Evolutionary conservation across 106 monocot genomes (phyloP), one percentile per base, ranked within the genome.

Genomic region (Alisma plantagoaquatica): DNA sequence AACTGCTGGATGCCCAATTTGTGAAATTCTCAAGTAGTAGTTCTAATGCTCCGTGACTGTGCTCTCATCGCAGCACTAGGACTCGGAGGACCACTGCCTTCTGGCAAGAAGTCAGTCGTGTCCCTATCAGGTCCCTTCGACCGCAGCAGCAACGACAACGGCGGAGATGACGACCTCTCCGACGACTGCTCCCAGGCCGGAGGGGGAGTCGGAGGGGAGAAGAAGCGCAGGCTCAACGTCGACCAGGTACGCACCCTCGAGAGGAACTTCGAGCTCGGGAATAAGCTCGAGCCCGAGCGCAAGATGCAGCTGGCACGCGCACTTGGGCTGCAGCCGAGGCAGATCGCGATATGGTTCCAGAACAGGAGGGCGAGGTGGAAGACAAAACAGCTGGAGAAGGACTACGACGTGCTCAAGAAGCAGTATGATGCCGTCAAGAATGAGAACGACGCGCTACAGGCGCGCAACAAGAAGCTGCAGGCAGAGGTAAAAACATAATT

Each of bases 281-380:
- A 85, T 60, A 91, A 85, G 70, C 74, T 91, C 19, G 91, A 91
- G 51, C 81, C 91, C 2, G 91, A 91, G 74, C 77, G 91, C 53
- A 91, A 91, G 55, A 67, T 70, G 69, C 91, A 85, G 69, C 67
- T 91, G 24, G 91, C 91, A 4, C 49, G 67, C 21, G 75, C 77
- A 3, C 77, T 91, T 23, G 81, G 91, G 6, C 66, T 91, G 29
- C 84, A 81, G 60, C 91, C 91, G 0, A 61, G 91, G 45, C 91
- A 91, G 63, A 63, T 91, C 18, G 91, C 91, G 3, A 85, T 92
- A 25, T 86, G 91, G 91, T 91, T 91, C 66, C 91, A 91, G 64
- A 91, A 91, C 60, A 52, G 91, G 45, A 65, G 91, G 44, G 91
- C 91, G 9, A 74, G 91, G 75, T 91, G 91, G 84, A 91, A 91